Evolutionary conservation across 495 filamentous ascomycete genomes (phyloP).

Genomic region (Podospora fimiseda): DNA sequence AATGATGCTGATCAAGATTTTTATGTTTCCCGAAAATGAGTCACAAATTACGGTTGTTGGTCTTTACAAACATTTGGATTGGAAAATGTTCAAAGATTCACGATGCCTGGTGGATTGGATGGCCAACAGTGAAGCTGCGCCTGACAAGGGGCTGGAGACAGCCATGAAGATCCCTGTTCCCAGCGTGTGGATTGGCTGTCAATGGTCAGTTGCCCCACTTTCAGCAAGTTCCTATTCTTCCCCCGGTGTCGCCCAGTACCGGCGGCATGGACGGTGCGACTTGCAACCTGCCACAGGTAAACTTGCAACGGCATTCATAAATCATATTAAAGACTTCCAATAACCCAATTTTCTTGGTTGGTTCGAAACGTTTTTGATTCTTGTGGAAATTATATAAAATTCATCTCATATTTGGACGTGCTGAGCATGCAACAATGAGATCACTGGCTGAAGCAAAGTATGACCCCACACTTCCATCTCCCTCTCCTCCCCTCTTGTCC

Average conservation of each 20-base stretch:
- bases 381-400: neutral
- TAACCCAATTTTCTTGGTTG: neutral
- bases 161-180: constrained; percentile 1
- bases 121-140: constrained; percentile 8
- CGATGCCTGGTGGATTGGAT: constrained; percentile 3
- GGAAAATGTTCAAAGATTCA: neutral
- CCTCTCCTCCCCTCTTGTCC: neutral
- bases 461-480: neutral
- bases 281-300: neutral
- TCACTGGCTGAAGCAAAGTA: constrained; percentile 12
- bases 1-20: neutral
- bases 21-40: no score
- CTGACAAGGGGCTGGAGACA: constrained; percentile 7
- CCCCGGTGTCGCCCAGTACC: neutral
- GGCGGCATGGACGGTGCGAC: neutral
- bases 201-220: neutral
- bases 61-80: no score
- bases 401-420: neutral
- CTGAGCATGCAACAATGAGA: constrained; percentile 1
- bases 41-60: neutral
- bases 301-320: neutral
- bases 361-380: neutral
- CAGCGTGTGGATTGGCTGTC: constrained; percentile 10
- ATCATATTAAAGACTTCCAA: neutral
- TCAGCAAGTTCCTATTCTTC: neutral